Percentiles rank a stretch among this genome's conserved stretches.
Evolutionary conservation across 495 filamentous ascomycete genomes (phyloP).

Genomic region (Immersiella caudata): DNA sequence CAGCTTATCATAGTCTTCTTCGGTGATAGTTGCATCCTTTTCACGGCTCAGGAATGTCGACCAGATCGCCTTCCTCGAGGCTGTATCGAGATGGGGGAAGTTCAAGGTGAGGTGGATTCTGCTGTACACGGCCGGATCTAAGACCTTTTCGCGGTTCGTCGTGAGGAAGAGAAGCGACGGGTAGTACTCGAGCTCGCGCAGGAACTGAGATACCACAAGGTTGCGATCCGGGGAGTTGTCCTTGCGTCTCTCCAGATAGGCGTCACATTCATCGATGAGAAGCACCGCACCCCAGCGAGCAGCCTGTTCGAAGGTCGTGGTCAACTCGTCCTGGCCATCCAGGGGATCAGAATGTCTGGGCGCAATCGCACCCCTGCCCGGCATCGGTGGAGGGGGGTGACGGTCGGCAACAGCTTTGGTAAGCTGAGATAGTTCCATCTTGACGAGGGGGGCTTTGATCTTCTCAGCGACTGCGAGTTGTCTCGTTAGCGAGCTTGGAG

Average conservation of each 20-base stretch:
- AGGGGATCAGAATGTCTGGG: neutral
- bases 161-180: conserved; percentile 53
- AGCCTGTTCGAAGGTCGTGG: conserved; percentile 26
- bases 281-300: conserved; percentile 43
- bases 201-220: conserved; percentile 51
- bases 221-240: conserved; percentile 40
- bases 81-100: conserved; percentile 29
- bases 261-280: conserved; percentile 42
- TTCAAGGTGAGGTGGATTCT: conserved; percentile 52
- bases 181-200: conserved; percentile 54
- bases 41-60: conserved; percentile 28
- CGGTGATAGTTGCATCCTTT: conserved; percentile 16
- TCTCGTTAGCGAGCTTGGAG: neutral
- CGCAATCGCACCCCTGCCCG: neutral
- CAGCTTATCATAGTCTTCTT: conserved; percentile 25
- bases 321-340: conserved; percentile 10
- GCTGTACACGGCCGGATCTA: conserved; percentile 54
- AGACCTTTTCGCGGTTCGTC: conserved; percentile 41
- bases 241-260: conserved; percentile 35
- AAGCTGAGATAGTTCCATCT: conserved; percentile 28
- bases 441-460: conserved; percentile 29
- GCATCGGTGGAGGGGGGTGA: neutral
- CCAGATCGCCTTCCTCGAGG: conserved; percentile 31
- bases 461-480: conserved; percentile 25
- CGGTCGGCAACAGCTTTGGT: neutral